These are phyloP conservation scores for Posidonia australis DNA, from an alignment of 106 monocot genomes.

Conservation along the genomic window DNA sequence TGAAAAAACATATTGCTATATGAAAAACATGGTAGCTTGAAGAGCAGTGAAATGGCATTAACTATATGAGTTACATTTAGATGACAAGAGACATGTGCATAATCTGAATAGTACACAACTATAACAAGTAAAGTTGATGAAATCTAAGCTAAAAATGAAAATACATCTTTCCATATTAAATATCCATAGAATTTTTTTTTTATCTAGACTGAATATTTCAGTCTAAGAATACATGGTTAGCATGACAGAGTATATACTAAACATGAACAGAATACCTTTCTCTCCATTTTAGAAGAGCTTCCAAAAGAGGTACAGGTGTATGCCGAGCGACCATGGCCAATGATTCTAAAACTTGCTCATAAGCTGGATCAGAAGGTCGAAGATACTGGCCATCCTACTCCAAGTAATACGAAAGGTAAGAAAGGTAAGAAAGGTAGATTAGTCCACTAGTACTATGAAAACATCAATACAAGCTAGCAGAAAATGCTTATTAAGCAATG, in stretches of 20 bases:
- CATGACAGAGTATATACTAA: background rate
- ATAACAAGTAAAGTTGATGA: background rate
- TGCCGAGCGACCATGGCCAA: constrained; percentile 96
- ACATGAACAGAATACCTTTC: constrained; percentile 53
- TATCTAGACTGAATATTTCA: background rate
- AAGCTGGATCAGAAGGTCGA: constrained; percentile 95
- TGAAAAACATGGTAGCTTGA: no score
- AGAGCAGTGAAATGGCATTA: no score
- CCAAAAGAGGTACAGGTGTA: constrained; percentile 94
- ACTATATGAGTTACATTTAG: no score
- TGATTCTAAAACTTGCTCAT: constrained; percentile 98
- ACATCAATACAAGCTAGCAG: background rate
- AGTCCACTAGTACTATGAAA: background rate
- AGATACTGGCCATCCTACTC: constrained; percentile 92
- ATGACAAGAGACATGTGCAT: no score
- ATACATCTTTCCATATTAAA: background rate
- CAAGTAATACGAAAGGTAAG: constrained; percentile 3
- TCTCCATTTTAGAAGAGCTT: constrained; percentile 99
- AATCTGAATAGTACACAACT: no score
- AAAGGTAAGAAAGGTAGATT: background rate
- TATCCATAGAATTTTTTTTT: background rate
- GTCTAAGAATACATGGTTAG: background rate
- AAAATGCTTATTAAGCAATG: background rate
- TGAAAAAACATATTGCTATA: no score
- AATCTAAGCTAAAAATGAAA: background rate